phyloP scores from a whole-genome alignment of 805 yeast species.

The Lipomyces kockii region DNA sequence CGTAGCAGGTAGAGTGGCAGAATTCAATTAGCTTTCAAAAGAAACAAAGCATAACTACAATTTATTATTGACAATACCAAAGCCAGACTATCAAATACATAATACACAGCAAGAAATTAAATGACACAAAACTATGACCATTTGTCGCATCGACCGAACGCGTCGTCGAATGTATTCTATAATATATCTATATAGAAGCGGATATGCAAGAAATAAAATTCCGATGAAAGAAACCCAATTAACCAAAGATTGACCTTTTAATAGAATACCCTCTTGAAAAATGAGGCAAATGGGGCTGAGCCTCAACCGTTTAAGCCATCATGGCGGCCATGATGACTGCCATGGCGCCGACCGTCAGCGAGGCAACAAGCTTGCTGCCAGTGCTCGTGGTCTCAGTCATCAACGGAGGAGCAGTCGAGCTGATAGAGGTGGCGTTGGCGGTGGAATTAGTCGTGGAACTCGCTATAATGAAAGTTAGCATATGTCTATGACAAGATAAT shows the following conservation, averaged over 20 bases:
- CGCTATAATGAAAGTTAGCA: slow-evolving; percentile 16
- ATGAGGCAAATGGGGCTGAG: background rate
- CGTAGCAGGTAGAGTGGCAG: background rate
- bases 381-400: slow-evolving; percentile 21
- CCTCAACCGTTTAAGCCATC: slow-evolving; percentile 22
- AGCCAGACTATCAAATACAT: background rate
- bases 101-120: background rate
- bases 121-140: background rate
- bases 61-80: background rate
- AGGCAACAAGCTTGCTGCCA: slow-evolving; percentile 28
- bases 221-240: background rate
- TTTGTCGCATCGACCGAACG: background rate
- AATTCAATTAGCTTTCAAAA: background rate
- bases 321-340: slow-evolving; percentile 35
- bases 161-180: background rate
- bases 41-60: background rate
- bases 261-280: background rate
- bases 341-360: slow-evolving; percentile 31
- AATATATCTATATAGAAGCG: background rate
- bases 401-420: slow-evolving; percentile 24
- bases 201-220: background rate
- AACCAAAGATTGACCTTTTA: background rate
- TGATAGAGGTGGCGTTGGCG: slow-evolving; percentile 17
- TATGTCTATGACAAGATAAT: background rate
- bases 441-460: slow-evolving; percentile 14